Conservation (phyloP, 2,329 filamentous ascomycete genomes). For the Fusarium pilosicola region DNA sequence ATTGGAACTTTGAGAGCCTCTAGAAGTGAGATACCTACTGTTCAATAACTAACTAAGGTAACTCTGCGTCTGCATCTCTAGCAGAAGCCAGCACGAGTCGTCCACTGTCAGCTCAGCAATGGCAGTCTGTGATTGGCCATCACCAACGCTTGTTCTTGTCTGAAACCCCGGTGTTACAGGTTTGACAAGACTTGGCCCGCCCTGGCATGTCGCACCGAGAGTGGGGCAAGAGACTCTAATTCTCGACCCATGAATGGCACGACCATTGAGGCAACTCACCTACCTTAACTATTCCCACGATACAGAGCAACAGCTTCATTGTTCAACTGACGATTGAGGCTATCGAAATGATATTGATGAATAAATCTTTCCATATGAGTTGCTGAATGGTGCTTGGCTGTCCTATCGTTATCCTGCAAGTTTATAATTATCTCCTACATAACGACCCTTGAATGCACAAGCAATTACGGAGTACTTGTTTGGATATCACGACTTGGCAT, state of each 20-base stretch:
- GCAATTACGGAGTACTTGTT: not conserved
- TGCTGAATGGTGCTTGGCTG: not conserved
- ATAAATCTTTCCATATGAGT: not conserved
- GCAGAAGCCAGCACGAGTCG: conserved; percentile 8
- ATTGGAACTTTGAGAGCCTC: not conserved
- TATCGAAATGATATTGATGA: not conserved
- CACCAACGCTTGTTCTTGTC: conserved; percentile 16
- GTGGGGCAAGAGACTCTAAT: conserved; percentile 6
- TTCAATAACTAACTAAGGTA: not conserved
- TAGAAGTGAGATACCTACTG: not conserved
- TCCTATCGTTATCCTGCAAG: not conserved
- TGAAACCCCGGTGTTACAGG: conserved; percentile 44
- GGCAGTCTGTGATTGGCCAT: conserved; percentile 18
- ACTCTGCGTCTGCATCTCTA: not conserved
- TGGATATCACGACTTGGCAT: not conserved
- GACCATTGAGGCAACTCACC: not conserved
- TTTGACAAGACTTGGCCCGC: conserved; percentile 33
- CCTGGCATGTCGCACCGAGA: conserved; percentile 33
- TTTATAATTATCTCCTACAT: not conserved
- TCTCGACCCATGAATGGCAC: conserved; percentile 20
- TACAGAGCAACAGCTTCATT: not conserved
- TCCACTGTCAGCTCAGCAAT: not conserved
- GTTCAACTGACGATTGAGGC: not conserved
- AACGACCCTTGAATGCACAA: not conserved
- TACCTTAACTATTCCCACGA: conserved; percentile 9